Conservation (phyloP, 2,329 filamentous ascomycete species). For the Hypoxylon sp. region DNA sequence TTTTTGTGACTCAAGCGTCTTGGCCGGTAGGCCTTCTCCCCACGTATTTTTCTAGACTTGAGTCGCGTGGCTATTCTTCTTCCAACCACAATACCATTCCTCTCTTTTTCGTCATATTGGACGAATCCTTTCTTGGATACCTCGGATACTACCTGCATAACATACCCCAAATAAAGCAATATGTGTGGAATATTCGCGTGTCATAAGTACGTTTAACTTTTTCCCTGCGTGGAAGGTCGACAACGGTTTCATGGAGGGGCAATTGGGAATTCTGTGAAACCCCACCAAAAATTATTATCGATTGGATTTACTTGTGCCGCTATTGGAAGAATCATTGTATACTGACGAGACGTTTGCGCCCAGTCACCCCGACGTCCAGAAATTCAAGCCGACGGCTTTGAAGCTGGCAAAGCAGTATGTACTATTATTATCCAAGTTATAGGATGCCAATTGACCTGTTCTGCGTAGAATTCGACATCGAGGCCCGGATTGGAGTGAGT, state of each 20-base stretch:
- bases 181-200: constrained; percentile 99
- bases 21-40: constrained; percentile 9
- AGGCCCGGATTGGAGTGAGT: constrained; percentile 98
- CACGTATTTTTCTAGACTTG: constrained; percentile 19
- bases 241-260: constrained; percentile 56
- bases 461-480: constrained; percentile 86
- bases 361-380: constrained; percentile 92
- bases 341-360: constrained; percentile 47
- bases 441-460: constrained; percentile 58
- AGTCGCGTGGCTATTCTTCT: constrained; percentile 21
- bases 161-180: constrained; percentile 64
- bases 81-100: constrained; percentile 14
- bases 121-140: constrained; percentile 26
- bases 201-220: constrained; percentile 77
- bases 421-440: constrained; percentile 12
- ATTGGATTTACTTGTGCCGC: constrained; percentile 38
- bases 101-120: constrained; percentile 6
- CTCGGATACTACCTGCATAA: constrained; percentile 16
- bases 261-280: constrained; percentile 51
- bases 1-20: constrained; percentile 38
- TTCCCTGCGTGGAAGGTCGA: constrained; percentile 11
- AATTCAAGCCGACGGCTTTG: constrained; percentile 95
- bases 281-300: constrained; percentile 48
- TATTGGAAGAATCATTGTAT: constrained; percentile 41
- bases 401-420: constrained; percentile 94